A percentile compares a stretch with the other conserved stretches of the same genome.
phyloP scores from a whole-genome alignment of 345 rosid genomes.

The Erodium maritimum region DNA sequence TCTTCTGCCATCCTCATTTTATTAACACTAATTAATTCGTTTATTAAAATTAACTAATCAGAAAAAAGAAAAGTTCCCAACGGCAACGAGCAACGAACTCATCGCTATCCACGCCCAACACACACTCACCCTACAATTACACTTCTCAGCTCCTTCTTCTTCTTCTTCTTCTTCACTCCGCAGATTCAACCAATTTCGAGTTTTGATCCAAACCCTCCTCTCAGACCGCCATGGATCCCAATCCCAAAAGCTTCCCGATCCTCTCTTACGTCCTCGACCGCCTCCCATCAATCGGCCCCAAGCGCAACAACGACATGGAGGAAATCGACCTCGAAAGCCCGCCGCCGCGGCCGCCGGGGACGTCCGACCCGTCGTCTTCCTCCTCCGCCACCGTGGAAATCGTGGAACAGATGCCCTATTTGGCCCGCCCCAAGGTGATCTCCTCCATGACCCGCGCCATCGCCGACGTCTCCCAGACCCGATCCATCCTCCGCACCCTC shows the following conservation, averaged over 20 bases:
- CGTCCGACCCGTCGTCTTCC: constrained; percentile 11
- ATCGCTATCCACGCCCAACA: too few species aligned
- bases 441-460: constrained; percentile 68
- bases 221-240: constrained; percentile 53
- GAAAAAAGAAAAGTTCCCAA: too few species aligned
- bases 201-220: background rate
- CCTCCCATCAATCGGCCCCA: constrained; percentile 52
- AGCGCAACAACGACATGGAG: constrained; percentile 16
- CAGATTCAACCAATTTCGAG: background rate
- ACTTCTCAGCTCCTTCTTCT: too few species aligned
- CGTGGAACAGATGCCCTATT: constrained; percentile 48
- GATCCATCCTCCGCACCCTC: constrained; percentile 61
- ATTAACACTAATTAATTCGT: too few species aligned
- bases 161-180: background rate
- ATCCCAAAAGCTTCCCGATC: constrained; percentile 53
- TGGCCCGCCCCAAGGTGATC: constrained; percentile 51
- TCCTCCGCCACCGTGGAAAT: constrained; percentile 16
- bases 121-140: too few species aligned
- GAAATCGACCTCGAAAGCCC: constrained; percentile 31
- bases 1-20: too few species aligned
- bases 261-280: constrained; percentile 80
- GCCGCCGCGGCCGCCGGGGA: constrained; percentile 11
- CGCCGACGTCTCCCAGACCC: constrained; percentile 67
- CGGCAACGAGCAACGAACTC: too few species aligned
- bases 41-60: too few species aligned